phyloP scores from a whole-genome alignment of 352 stramenopile genomes.

The Peronospora destructor region DNA sequence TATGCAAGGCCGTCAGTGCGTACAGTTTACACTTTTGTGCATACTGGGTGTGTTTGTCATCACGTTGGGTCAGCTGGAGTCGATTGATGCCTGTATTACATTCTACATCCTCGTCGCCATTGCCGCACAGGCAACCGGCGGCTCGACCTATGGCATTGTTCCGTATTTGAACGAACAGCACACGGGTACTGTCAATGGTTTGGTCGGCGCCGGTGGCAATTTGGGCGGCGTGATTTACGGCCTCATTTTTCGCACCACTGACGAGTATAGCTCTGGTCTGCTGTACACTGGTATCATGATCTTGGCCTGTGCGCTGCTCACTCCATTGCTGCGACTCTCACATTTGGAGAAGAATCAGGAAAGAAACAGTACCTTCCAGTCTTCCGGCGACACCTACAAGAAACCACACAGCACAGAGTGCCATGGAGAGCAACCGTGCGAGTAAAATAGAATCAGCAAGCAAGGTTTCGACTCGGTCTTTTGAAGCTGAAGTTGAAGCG shows the following conservation, averaged over 20 bases:
- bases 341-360: conserved; percentile 32
- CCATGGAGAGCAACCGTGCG: conserved; percentile 21
- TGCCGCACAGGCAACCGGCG: conserved; percentile 81
- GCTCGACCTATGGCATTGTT: conserved; percentile 63
- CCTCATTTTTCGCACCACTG: conserved; percentile 53
- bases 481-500: not conserved
- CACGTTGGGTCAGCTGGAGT: conserved; percentile 75
- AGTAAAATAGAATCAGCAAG: conserved; percentile 7
- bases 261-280: conserved; percentile 31
- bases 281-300: conserved; percentile 60
- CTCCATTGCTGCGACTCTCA: conserved; percentile 34
- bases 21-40: conserved; percentile 78
- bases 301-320: conserved; percentile 40
- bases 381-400: conserved; percentile 10
- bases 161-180: conserved; percentile 64
- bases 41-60: conserved; percentile 79
- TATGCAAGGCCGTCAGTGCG: conserved; percentile 84
- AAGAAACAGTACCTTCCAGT: not conserved
- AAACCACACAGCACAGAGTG: conserved; percentile 26
- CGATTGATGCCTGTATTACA: conserved; percentile 63
- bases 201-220: conserved; percentile 65
- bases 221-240: conserved; percentile 63
- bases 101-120: conserved; percentile 90
- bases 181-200: conserved; percentile 55
- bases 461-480: not conserved